Evolutionary conservation across 2,329 filamentous ascomycete genomes (phyloP).

Genomic region (Chrysoporthe cubensis): DNA sequence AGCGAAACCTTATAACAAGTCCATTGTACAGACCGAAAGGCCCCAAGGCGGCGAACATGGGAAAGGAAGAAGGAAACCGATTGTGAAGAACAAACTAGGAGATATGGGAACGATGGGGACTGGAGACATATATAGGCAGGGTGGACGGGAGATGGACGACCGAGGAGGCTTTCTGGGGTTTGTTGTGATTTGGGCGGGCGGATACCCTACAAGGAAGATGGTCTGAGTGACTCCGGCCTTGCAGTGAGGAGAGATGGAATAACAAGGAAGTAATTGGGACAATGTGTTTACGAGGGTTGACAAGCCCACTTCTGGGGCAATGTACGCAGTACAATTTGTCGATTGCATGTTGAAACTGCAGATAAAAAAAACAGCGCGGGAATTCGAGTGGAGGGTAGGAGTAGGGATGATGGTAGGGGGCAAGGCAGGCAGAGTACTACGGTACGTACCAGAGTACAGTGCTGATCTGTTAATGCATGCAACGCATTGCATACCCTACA

Average conservation of each 20-base stretch:
- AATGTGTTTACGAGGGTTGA: constrained; percentile 30
- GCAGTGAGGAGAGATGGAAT: constrained; percentile 30
- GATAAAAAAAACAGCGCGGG: constrained; percentile 26
- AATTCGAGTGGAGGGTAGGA: constrained; percentile 22
- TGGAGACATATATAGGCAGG: constrained; percentile 52
- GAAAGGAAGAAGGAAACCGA: constrained; percentile 23
- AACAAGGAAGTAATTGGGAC: constrained; percentile 31
- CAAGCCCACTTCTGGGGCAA: constrained; percentile 30
- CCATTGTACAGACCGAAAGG: constrained; percentile 44
- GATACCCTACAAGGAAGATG: constrained; percentile 29
- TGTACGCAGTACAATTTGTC: constrained; percentile 29
- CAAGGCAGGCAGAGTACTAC: background rate
- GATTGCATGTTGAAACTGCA: constrained; percentile 29
- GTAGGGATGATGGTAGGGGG: constrained; percentile 27
- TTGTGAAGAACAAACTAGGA: constrained; percentile 27
- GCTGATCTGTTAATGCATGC: constrained; percentile 24
- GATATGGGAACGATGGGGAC: constrained; percentile 44
- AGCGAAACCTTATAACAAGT: constrained; percentile 41
- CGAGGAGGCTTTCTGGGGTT: constrained; percentile 31
- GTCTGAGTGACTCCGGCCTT: constrained; percentile 27
- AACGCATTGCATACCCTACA: constrained; percentile 22
- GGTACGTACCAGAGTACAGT: constrained; percentile 21
- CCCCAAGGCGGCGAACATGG: constrained; percentile 33
- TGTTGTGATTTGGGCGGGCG: constrained; percentile 22
- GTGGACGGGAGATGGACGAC: constrained; percentile 29